Percentiles rank a stretch among this genome's conserved stretches.
These are phyloP conservation scores for Pseudoturritis turrita DNA, from an alignment of 345 rosid genomes.

Conservation along the genomic window DNA sequence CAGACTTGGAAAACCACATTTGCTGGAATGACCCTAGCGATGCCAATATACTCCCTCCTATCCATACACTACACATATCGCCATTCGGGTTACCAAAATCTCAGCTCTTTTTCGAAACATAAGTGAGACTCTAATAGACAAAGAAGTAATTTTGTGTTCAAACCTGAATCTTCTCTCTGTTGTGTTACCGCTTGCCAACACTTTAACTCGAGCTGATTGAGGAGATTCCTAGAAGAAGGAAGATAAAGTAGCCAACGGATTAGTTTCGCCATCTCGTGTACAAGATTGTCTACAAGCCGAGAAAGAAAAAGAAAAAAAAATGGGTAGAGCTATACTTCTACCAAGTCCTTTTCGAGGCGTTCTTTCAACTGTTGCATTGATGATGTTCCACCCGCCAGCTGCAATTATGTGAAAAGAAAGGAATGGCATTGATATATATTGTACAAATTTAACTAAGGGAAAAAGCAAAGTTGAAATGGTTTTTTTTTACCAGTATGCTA, in stretches of 20 bases:
- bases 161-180: slow-evolving; percentile 29
- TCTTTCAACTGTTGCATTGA: slow-evolving; percentile 98
- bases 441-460: background rate
- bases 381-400: slow-evolving; percentile 98
- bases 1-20: slow-evolving; percentile 79
- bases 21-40: slow-evolving; percentile 93
- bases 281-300: background rate
- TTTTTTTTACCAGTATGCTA: slow-evolving; percentile 68
- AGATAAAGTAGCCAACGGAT: background rate
- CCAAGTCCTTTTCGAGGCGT: slow-evolving; percentile 89
- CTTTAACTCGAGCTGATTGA: slow-evolving; percentile 93
- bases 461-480: background rate
- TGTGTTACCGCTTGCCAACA: slow-evolving; percentile 77
- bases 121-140: background rate
- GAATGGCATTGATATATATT: background rate
- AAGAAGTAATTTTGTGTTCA: background rate
- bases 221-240: slow-evolving; percentile 69
- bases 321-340: slow-evolving; percentile 50
- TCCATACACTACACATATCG: slow-evolving; percentile 79
- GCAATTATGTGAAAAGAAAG: background rate
- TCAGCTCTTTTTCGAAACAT: background rate
- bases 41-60: slow-evolving; percentile 88
- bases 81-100: slow-evolving; percentile 26
- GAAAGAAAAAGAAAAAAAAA: background rate
- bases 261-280: background rate